Evolutionary conservation across 768 basidiomycete species (phyloP).

Genomic region (Trametes meyenii): DNA sequence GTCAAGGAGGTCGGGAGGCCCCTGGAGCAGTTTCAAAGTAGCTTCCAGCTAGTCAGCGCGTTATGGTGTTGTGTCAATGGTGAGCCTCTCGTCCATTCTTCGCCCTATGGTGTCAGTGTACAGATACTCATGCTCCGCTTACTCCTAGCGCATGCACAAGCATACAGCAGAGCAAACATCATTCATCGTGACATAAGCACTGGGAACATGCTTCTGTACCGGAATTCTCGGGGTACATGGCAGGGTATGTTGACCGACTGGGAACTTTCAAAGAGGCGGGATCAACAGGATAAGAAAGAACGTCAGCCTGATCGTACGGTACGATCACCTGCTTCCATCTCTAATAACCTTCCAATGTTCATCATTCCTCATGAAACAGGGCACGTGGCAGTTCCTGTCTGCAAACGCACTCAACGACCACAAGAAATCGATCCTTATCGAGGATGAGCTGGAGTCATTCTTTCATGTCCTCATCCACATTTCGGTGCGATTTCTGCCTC

Average conservation of each 20-base stretch:
- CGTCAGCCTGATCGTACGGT: conserved; percentile 1
- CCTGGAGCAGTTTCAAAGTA: neutral
- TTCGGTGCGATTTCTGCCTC: conserved; percentile 20
- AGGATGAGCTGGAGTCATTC: conserved; percentile 17
- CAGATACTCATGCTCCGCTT: neutral
- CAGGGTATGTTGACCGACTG: conserved; percentile 7
- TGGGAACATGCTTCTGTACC: neutral
- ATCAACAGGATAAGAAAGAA: neutral
- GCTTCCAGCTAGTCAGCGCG: neutral
- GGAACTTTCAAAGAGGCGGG: conserved; percentile 1
- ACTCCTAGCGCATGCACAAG: neutral
- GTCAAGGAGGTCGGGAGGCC: neutral
- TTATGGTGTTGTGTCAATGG: neutral
- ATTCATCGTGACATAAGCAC: neutral
- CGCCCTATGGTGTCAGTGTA: neutral
- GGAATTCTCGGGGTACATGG: neutral
- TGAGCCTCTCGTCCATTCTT: neutral
- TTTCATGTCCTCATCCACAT: conserved; percentile 9
- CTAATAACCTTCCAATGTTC: neutral
- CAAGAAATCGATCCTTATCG: neutral
- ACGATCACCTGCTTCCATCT: neutral
- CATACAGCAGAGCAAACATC: neutral
- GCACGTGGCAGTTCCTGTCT: conserved; percentile 15
- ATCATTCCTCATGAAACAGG: neutral
- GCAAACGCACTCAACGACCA: neutral